Evolutionary conservation across 192 early-diverging fungal genomes (phyloP), one percentile per base, ranked within the genome.

Genomic region (Mortierella hygrophila): DNA sequence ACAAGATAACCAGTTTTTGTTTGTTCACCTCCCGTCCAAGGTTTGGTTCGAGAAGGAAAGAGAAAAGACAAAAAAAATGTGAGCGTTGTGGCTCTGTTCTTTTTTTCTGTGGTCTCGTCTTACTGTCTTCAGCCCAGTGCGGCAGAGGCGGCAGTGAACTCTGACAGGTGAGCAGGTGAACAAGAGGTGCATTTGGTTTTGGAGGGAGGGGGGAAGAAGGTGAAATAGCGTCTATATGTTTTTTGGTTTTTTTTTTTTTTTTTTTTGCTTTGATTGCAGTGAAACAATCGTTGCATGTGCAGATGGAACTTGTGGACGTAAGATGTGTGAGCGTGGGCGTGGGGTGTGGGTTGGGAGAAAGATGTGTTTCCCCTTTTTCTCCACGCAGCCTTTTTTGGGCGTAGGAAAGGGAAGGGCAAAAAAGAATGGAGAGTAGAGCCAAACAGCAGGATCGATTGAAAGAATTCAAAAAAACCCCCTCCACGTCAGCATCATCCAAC

Each of bases 251-350:
- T n/a, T n/a, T n/a, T n/a, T n/a, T n/a, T n/a, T n/a, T 60, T 23
- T 21, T 23, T 60, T 10, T 26, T 18, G 21, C 23, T 60, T 5
- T 60, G 57, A 65, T 65, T 65, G 60, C 60, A 65, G 2, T 65
- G 60, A 65, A 32, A 65, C 60, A 65, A 29, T 29, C 60, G 32
- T 65, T 65, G 60, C 60, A 65, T 65, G 29, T 65, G 26, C 60
- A 32, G 26, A 32, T 29, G 60, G 60, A 6, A 11, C 6, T 57
- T 23, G 4, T 21, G 13, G 55, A 3, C 2, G 38, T 38, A 38
- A 4, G 38, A 40, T 26, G 55, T 65, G 60, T 32, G 26, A 16
- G 49, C 49, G 18, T 52, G 49, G 49, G 49, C 49, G 49, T 52
- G 18, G 18, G 18, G 44, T 44, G 44, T 46, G 44, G 38, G 49